These are phyloP conservation scores for Pharus latifolius DNA, from an alignment of 176 grass and related monocot genomes.

Conservation along the genomic window DNA sequence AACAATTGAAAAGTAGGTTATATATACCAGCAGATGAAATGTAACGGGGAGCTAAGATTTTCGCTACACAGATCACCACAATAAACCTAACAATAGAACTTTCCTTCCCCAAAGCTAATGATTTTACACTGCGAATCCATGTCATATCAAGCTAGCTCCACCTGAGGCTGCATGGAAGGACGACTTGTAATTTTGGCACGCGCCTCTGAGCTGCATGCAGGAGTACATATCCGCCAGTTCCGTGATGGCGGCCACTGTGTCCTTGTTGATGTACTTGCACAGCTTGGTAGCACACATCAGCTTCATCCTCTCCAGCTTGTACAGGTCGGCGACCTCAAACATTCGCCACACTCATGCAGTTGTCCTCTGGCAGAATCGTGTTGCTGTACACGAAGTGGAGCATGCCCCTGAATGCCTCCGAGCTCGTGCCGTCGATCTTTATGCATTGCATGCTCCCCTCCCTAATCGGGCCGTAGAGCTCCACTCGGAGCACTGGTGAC, in stretches of 20 bases:
- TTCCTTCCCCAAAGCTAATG: too few relatives aligned
- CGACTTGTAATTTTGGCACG: slow-evolving; percentile 2
- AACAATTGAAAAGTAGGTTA: too few relatives aligned
- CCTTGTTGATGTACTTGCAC: background rate
- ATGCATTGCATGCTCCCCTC: slow-evolving; percentile 6
- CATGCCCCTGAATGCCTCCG: slow-evolving; percentile 24
- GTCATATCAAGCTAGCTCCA: too few relatives aligned
- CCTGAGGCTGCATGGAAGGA: too few relatives aligned
- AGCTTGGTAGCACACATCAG: slow-evolving; percentile 16
- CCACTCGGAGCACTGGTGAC: slow-evolving; percentile 22
- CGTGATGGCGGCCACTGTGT: background rate
- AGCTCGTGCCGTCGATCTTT: background rate
- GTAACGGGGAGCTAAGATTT: too few relatives aligned
- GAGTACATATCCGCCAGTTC: slow-evolving; percentile 13
- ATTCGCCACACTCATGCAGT: background rate
- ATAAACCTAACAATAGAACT: too few relatives aligned
- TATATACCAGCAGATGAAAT: too few relatives aligned
- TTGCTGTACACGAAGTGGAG: slow-evolving; percentile 42
- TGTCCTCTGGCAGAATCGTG: background rate
- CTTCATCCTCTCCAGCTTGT: slow-evolving; percentile 28
- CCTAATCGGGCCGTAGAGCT: slow-evolving; percentile 26
- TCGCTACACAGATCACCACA: too few relatives aligned
- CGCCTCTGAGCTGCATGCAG: slow-evolving; percentile 10
- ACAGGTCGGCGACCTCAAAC: slow-evolving; percentile 35
- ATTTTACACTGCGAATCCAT: too few relatives aligned